Percentiles rank a stretch among this genome's conserved stretches.
Conservation (phyloP, 2,329 filamentous ascomycete genomes). For the Beauveria sp. region DNA sequence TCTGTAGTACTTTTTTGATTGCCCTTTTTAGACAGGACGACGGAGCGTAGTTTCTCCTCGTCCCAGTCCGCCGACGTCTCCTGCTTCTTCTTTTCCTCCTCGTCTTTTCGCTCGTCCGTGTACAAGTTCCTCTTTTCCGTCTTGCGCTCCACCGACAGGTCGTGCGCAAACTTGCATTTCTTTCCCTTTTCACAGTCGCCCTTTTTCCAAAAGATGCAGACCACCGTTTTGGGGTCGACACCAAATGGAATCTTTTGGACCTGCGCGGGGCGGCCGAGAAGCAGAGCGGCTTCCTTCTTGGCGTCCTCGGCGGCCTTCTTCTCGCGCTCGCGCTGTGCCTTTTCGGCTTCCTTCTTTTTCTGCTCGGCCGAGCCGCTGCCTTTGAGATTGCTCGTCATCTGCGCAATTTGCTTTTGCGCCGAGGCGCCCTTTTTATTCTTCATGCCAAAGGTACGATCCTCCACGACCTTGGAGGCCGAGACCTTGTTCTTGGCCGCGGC, state of each 20-base stretch:
- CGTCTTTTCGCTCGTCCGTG: constrained; percentile 65
- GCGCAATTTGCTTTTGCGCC: constrained; percentile 84
- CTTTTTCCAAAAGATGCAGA: constrained; percentile 97
- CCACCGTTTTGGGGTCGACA: constrained; percentile 93
- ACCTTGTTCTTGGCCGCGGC: constrained; percentile 44
- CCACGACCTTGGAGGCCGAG: constrained; percentile 56
- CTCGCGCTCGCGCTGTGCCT: constrained; percentile 66
- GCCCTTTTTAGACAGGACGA: constrained; percentile 92
- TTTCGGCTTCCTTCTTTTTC: constrained; percentile 69
- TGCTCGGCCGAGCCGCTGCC: constrained; percentile 75
- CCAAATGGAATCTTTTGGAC: constrained; percentile 97
- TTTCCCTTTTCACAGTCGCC: constrained; percentile 94
- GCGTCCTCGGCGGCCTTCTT: constrained; percentile 87
- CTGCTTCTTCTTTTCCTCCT: constrained; percentile 72
- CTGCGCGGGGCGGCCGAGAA: constrained; percentile 88
- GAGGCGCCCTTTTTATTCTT: constrained; percentile 97
- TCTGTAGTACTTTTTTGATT: constrained; percentile 94
- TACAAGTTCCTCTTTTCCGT: constrained; percentile 89
- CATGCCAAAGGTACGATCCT: constrained; percentile 99
- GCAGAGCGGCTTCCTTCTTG: constrained; percentile 67
- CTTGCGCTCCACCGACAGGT: constrained; percentile 82
- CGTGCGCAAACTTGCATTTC: constrained; percentile 98
- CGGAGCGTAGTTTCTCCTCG: constrained; percentile 85
- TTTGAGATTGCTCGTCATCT: constrained; percentile 67
- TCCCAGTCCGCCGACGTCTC: constrained; percentile 97